Conservation (phyloP, 139 green algal genomes). For the Picochlorum sp. region DNA sequence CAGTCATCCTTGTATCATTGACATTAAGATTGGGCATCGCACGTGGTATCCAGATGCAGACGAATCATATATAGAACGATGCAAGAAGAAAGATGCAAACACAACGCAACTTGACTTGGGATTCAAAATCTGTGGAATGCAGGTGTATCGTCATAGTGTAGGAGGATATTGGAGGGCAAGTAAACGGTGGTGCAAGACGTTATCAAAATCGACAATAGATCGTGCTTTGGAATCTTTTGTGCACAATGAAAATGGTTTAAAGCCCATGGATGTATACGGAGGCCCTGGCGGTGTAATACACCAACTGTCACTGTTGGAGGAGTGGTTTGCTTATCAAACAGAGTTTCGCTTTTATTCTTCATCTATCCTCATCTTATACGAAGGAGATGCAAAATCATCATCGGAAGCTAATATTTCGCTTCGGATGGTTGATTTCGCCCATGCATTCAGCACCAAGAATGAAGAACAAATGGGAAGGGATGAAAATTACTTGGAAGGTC, state of each 20-base stretch:
- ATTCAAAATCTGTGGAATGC: slow-evolving; percentile 78
- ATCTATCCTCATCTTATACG: slow-evolving; percentile 72
- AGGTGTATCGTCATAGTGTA: slow-evolving; percentile 40
- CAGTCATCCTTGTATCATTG: slow-evolving; percentile 58
- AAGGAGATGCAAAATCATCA: slow-evolving; percentile 42
- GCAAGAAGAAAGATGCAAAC: slow-evolving; percentile 58
- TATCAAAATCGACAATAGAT: slow-evolving; percentile 44
- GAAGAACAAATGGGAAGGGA: slow-evolving; percentile 18
- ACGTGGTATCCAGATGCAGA: slow-evolving; percentile 61
- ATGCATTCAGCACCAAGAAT: slow-evolving; percentile 46
- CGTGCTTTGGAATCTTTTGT: slow-evolving; percentile 58
- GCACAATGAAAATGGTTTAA: slow-evolving; percentile 47
- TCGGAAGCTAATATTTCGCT: slow-evolving; percentile 25
- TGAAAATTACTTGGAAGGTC: slow-evolving; percentile 56
- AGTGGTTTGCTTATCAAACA: slow-evolving; percentile 58
- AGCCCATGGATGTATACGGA: slow-evolving; percentile 43
- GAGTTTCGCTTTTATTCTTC: slow-evolving; percentile 68
- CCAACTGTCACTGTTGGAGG: slow-evolving; percentile 47
- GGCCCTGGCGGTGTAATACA: slow-evolving; percentile 38
- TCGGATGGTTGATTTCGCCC: slow-evolving; percentile 80
- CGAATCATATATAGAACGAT: slow-evolving; percentile 48
- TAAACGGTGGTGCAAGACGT: slow-evolving; percentile 66
- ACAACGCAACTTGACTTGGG: slow-evolving; percentile 65
- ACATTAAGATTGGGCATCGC: slow-evolving; percentile 56
- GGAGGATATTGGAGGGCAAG: slow-evolving; percentile 47